phyloP scores from a whole-genome alignment of 495 filamentous ascomycete genomes.

The Aspergillus leporis region DNA sequence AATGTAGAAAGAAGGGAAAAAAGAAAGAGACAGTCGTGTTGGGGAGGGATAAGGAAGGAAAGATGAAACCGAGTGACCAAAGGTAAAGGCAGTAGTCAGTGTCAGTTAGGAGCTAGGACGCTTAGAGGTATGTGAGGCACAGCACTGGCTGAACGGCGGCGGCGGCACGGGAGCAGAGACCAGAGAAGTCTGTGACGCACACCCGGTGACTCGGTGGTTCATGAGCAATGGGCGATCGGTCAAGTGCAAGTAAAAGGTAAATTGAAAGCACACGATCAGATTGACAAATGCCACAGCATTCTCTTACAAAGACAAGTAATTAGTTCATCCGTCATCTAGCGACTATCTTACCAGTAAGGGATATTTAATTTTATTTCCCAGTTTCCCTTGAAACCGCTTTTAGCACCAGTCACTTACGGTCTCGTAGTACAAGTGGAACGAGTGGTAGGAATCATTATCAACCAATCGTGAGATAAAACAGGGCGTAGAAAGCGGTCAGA shows the following conservation, averaged over 20 bases:
- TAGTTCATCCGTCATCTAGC: not conserved
- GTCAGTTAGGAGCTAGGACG: not conserved
- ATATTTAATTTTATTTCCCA: not conserved
- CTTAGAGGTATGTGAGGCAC: constrained; percentile 12
- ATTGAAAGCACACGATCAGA: constrained; percentile 8
- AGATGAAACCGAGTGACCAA: constrained; percentile 43
- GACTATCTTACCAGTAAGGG: not conserved
- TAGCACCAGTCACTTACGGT: not conserved
- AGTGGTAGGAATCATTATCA: not conserved
- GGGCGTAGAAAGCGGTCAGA: constrained; percentile 18
- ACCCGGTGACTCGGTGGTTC: constrained; percentile 31
- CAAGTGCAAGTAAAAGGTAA: constrained; percentile 16
- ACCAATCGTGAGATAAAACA: constrained; percentile 2
- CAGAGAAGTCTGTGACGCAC: constrained; percentile 33
- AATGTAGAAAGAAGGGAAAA: constrained; percentile 5
- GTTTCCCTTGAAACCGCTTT: not conserved
- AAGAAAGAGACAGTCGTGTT: constrained; percentile 14
- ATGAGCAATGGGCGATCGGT: constrained; percentile 9
- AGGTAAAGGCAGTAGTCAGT: constrained; percentile 33
- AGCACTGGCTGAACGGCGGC: not conserved
- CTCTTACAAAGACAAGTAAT: not conserved
- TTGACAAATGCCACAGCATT: constrained; percentile 12
- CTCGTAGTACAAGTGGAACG: not conserved
- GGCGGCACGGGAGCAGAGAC: constrained; percentile 11
- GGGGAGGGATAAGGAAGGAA: constrained; percentile 29